A percentile compares a stretch with the other conserved stretches of the same genome.
phyloP scores from a whole-genome alignment of 2,329 filamentous ascomycete species.

The Cladophialophora exuberans region DNA sequence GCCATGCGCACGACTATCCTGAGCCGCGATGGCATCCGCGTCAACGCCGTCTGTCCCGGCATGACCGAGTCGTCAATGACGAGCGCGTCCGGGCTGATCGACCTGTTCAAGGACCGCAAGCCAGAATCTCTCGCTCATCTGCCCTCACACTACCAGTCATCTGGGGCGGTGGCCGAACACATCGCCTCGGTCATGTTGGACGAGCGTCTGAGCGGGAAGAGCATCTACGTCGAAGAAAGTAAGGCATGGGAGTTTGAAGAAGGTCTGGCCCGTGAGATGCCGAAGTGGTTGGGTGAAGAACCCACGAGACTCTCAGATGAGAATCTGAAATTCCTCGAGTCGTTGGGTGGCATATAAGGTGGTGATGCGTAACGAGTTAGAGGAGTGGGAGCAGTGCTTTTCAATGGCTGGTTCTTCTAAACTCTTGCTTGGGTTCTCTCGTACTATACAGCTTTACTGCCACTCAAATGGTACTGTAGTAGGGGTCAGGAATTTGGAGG shows the following conservation, averaged over 20 bases:
- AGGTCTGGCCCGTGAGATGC: constrained; percentile 43
- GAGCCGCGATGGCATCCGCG: constrained; percentile 48
- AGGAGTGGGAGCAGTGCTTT: too few species aligned
- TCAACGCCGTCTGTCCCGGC: constrained; percentile 47
- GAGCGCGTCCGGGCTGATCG: constrained; percentile 40
- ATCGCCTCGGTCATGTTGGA: constrained; percentile 29
- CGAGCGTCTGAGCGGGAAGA: constrained; percentile 42
- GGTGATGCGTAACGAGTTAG: too few species aligned
- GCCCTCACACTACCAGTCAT: constrained; percentile 9
- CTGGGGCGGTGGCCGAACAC: constrained; percentile 7
- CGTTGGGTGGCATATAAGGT: not conserved
- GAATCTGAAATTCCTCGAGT: constrained; percentile 4
- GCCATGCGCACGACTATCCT: constrained; percentile 42
- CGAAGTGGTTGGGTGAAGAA: constrained; percentile 49
- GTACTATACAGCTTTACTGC: too few species aligned
- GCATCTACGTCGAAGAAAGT: constrained; percentile 49
- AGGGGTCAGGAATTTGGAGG: too few species aligned
- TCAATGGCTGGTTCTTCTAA: too few species aligned
- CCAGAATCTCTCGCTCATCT: not conserved
- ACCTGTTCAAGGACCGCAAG: constrained; percentile 39
- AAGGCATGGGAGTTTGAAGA: constrained; percentile 49
- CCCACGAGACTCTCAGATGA: constrained; percentile 6
- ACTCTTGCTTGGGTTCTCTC: too few species aligned
- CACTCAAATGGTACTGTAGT: too few species aligned
- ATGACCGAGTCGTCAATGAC: constrained; percentile 39